Evolutionary conservation across 2,329 filamentous ascomycete species (phyloP), one percentile per base, ranked within the genome.

Genomic region (Xylariaceae sp.): DNA sequence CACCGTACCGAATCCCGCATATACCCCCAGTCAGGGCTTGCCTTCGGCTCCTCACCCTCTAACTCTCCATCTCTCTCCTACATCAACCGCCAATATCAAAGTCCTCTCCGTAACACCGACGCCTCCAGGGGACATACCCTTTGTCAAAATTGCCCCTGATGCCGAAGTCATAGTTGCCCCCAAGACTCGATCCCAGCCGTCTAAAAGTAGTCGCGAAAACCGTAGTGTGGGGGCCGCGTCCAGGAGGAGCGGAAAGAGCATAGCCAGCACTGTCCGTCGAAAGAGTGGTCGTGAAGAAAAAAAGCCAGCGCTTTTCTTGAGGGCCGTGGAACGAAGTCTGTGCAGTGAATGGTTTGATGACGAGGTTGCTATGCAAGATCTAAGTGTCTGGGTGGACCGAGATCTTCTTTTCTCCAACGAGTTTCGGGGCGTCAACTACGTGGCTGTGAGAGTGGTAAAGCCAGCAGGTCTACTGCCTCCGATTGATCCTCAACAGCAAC

Each of bases 131-230:
- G 82, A 85, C 45, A 80, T 83, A 1, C 80, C 89, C 0, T 99
- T 99, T 67, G 90, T 89, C 22, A 97, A 97, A 71, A 89, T 99
- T 46, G 88, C 90, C 0, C 89, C 92, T 0, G 91, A 97, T 67
- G 93, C 93, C 18, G 94, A 99, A 71, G 92, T 99, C 45, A 96
- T 97, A 59, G 94, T 99, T 54, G 94, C 94, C 3, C 94, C 94
- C 1, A 99, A 99, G 73, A 88, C 87, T 22, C 83, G 93, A 50
- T 79, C 88, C 40, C 91, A 89, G 68, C 74, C 79, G 33, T 76
- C 83, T 3, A 82, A 86, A 50, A 79, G 73, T 53, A 82, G 77
- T n/a, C 82, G 84, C 36, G 90, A 95, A 60, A 90, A 82, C 65
- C 80, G 87, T 53, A 97, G 92, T 66, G 87, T 92, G 9, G 81